These are phyloP conservation scores for Thielaviopsis cerberus DNA, from an alignment of 2,329 filamentous ascomycete genomes.

Conservation along the genomic window DNA sequence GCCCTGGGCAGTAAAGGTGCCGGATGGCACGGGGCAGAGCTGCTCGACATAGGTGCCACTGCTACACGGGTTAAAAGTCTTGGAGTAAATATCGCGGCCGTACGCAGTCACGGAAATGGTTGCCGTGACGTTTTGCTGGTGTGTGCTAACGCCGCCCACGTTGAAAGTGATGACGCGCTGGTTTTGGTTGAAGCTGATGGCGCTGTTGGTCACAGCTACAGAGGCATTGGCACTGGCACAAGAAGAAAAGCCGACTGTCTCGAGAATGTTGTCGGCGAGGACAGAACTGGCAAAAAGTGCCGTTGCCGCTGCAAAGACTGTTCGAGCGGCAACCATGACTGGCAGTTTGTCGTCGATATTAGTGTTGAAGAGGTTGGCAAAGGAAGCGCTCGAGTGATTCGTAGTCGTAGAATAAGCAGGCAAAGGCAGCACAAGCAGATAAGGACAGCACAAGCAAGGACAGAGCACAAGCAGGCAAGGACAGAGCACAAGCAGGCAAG, in stretches of 20 bases:
- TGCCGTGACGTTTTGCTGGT: constrained; percentile 64
- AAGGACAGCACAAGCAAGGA: no score
- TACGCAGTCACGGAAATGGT: constrained; percentile 64
- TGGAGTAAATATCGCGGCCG: constrained; percentile 60
- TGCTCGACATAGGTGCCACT: constrained; percentile 38
- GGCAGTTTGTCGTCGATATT: background rate
- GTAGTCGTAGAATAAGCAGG: background rate
- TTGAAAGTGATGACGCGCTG: constrained; percentile 63
- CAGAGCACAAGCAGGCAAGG: background rate
- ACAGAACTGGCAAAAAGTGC: constrained; percentile 27
- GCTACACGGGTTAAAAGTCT: constrained; percentile 69
- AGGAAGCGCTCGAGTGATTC: background rate
- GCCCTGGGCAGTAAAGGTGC: constrained; percentile 55
- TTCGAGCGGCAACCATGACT: constrained; percentile 1
- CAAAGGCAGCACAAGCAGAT: no score
- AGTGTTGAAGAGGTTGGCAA: background rate
- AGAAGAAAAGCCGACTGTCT: constrained; percentile 61
- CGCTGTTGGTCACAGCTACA: constrained; percentile 53
- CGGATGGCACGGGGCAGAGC: constrained; percentile 70
- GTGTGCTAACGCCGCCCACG: constrained; percentile 55
- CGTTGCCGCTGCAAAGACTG: constrained; percentile 15
- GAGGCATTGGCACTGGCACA: constrained; percentile 34
- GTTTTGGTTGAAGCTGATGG: constrained; percentile 62
- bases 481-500: no score
- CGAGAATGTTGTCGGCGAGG: constrained; percentile 51